These are phyloP conservation scores for Trichoderma parareesei DNA, from an alignment of 495 filamentous ascomycete species.

Conservation along the genomic window DNA sequence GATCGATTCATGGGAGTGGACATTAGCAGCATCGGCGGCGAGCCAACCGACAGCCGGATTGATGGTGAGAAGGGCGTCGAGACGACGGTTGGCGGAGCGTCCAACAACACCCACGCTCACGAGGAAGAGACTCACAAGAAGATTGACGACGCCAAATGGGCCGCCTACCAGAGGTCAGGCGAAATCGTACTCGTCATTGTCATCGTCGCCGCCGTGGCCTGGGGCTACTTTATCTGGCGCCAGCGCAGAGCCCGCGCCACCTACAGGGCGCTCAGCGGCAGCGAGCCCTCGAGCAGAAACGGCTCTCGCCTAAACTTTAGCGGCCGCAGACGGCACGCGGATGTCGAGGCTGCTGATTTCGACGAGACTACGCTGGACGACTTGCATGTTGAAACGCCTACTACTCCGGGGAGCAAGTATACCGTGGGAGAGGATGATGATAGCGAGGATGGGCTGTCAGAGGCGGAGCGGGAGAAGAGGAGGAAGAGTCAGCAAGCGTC, in stretches of 20 bases:
- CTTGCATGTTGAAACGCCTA: slow-evolving; percentile 46
- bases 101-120: slow-evolving; percentile 61
- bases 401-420: slow-evolving; percentile 34
- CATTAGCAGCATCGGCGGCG: slow-evolving; percentile 81
- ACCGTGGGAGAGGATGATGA: slow-evolving; percentile 52
- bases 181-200: slow-evolving; percentile 86
- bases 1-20: slow-evolving; percentile 94
- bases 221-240: slow-evolving; percentile 83
- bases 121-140: slow-evolving; percentile 62
- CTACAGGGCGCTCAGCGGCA: slow-evolving; percentile 43
- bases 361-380: slow-evolving; percentile 84
- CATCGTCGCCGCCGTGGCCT: slow-evolving; percentile 62
- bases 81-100: slow-evolving; percentile 70
- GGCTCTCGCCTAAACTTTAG: slow-evolving; percentile 41
- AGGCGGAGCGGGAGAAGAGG: slow-evolving; percentile 10
- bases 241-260: slow-evolving; percentile 52
- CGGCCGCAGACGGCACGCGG: slow-evolving; percentile 28
- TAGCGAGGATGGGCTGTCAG: slow-evolving; percentile 29
- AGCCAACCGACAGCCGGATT: slow-evolving; percentile 74
- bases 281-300: slow-evolving; percentile 24
- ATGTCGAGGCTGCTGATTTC: slow-evolving; percentile 80
- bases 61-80: slow-evolving; percentile 84
- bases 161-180: slow-evolving; percentile 85
- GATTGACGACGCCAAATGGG: slow-evolving; percentile 80
- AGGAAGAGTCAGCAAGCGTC: background rate